Evolutionary conservation across 768 basidiomycete genomes (phyloP).

Genomic region (Hemileccinum rubropunctum): DNA sequence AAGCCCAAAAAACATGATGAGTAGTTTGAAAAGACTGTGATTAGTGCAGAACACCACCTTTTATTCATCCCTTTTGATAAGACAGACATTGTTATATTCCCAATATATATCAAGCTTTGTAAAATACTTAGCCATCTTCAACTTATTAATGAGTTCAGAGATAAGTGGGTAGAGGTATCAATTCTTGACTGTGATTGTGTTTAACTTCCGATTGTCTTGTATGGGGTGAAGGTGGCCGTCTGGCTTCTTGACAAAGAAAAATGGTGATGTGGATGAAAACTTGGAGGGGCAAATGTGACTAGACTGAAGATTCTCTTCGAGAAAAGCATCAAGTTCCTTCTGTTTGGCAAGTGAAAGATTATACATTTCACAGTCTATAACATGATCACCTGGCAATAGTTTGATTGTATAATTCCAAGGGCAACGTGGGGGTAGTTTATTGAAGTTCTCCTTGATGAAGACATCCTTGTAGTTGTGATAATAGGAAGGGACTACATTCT

Average conservation of each 20-base stretch:
- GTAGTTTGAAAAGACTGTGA: neutral
- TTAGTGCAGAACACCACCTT: neutral
- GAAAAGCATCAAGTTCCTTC: neutral
- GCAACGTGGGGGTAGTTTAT: neutral
- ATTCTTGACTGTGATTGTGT: neutral
- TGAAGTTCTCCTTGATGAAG: neutral
- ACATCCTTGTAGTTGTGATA: neutral
- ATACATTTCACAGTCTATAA: neutral
- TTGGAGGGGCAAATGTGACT: neutral
- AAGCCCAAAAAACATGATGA: no score
- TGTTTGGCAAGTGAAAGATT: neutral
- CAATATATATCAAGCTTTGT: neutral
- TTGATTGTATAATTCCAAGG: neutral
- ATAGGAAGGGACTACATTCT: neutral
- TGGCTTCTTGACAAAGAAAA: neutral
- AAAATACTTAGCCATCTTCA: neutral
- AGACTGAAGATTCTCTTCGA: neutral
- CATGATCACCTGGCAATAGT: neutral
- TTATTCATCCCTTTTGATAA: neutral
- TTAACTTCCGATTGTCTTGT: neutral
- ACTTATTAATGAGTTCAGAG: neutral
- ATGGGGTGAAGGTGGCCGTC: neutral
- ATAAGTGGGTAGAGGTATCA: neutral
- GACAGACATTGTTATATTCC: neutral
- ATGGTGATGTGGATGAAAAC: neutral